Percentiles rank a stretch among this genome's conserved stretches.
These are phyloP conservation scores for Pichia phayaonensis DNA, from an alignment of 805 yeast genomes.

Conservation along the genomic window DNA sequence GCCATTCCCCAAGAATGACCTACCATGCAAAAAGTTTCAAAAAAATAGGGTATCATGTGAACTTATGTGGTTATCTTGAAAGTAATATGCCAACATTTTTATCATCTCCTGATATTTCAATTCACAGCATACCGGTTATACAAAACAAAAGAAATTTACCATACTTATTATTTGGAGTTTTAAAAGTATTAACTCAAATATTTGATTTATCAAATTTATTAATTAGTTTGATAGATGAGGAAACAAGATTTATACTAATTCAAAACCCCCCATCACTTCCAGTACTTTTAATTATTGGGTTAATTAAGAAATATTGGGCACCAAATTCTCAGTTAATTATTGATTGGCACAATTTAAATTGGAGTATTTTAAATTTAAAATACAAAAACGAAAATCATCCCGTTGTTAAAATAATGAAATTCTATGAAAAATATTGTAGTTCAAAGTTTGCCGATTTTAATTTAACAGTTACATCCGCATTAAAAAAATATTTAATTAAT, in stretches of 20 bases:
- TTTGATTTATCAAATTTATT: constrained; percentile 40
- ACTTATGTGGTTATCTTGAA: constrained; percentile 76
- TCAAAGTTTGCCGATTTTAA: constrained; percentile 57
- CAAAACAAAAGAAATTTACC: constrained; percentile 38
- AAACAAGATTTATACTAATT: constrained; percentile 58
- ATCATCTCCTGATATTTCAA: constrained; percentile 37
- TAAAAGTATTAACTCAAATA: constrained; percentile 56
- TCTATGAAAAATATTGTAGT: constrained; percentile 60
- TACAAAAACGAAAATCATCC: constrained; percentile 48
- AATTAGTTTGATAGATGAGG: constrained; percentile 47
- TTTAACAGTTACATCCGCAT: constrained; percentile 69
- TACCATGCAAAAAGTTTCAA: constrained; percentile 81
- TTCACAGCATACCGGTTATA: constrained; percentile 39
- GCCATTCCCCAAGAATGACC: constrained; percentile 91
- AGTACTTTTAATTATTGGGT: constrained; percentile 52
- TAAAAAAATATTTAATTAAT: constrained; percentile 52
- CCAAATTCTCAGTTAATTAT: constrained; percentile 57
- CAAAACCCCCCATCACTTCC: constrained; percentile 96
- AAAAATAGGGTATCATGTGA: constrained; percentile 63
- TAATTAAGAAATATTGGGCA: constrained; percentile 39
- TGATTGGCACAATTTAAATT: constrained; percentile 97
- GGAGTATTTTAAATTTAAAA: constrained; percentile 66
- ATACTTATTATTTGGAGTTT: constrained; percentile 46
- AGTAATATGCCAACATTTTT: constrained; percentile 45
- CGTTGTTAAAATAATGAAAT: constrained; percentile 49